Percentiles rank a stretch among this genome's conserved stretches.
These are phyloP conservation scores for Lactarius akahatsu DNA, from an alignment of 768 basidiomycete genomes.

Conservation along the genomic window DNA sequence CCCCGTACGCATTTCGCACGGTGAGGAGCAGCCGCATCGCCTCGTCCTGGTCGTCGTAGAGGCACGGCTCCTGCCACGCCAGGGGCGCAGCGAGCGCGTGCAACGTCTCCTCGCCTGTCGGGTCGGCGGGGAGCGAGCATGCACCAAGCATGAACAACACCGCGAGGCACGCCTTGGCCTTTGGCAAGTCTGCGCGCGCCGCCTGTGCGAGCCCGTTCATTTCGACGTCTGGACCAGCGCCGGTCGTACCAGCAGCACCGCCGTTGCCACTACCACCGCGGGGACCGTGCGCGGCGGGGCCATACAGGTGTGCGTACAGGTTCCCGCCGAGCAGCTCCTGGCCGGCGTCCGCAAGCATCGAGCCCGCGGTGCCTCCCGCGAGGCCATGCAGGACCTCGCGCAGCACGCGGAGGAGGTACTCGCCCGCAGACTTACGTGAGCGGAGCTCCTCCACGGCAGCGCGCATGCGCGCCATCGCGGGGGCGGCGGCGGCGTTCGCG, in stretches of 20 bases:
- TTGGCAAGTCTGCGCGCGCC: constrained; percentile 3
- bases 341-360: neutral
- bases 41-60: neutral
- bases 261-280: neutral
- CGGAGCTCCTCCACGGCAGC: neutral
- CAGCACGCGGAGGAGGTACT: constrained; percentile 4
- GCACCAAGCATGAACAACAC: constrained; percentile 22
- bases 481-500: fast-evolving
- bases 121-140: constrained; percentile 12
- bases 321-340: neutral
- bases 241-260: neutral
- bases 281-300: neutral
- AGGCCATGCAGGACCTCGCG: constrained; percentile 2
- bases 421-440: neutral
- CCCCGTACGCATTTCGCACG: neutral
- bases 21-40: constrained; percentile 5
- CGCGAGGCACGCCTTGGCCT: constrained; percentile 18
- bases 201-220: neutral
- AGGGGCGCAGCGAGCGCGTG: constrained; percentile 10
- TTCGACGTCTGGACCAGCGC: neutral
- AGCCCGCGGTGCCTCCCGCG: neutral
- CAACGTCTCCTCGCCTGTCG: constrained; percentile 5
- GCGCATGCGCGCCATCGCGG: neutral
- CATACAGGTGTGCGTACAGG: neutral
- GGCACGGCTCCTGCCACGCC: constrained; percentile 9